Evolutionary conservation across 202 grass and related monocot species (phyloP), one percentile per base, ranked within the genome.

Genomic region (Dendrocalamus latiflorus): DNA sequence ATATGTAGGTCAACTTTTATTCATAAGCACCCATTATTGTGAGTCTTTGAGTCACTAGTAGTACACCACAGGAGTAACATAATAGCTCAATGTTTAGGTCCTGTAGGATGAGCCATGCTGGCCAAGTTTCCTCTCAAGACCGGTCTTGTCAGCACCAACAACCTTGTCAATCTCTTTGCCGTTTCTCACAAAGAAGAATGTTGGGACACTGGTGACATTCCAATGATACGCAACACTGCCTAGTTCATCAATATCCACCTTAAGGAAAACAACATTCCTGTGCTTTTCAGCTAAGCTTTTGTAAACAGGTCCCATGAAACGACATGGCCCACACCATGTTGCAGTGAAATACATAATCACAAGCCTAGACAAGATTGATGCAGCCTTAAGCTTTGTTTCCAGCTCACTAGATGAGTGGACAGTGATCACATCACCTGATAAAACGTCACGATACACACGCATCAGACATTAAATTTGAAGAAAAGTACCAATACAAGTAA

Each of bases 271-370:
- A 1, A 91, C 44, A 17, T 89, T 76, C 12, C 41, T 64, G 78
- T 94, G 80, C 43, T 85, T 87, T 65, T 91, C 83, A 26, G 92
- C 89, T 59, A 94, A 78, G 72, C 68, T 85, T 74, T 87, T 88
- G 72, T 81, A 94, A 65, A 94, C 53, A 41, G 89, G 92, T 37
- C 86, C 86, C 86, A 94, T 91, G 68, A 89, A 81, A 36, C 86
- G 86, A 65, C 92, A 91, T 6, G 89, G 89, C 2, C 92, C 89
- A 59, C 92, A 94, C 92, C 92, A 94, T 71, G 77, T 87, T 55
- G 92, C 89, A 11, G 86, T 94, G 69, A 94, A 94, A 83, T 94
- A 94, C 37, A 91, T 76, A 61, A 94, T 65, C 3, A 77, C 74
- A 25, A 91, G 68, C 76, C 73, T 82, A 24, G 77, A 77, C 55